These are phyloP conservation scores for Trichosporon sp. DNA, from an alignment of 1,284 basidiomycete species.

Conservation along the genomic window DNA sequence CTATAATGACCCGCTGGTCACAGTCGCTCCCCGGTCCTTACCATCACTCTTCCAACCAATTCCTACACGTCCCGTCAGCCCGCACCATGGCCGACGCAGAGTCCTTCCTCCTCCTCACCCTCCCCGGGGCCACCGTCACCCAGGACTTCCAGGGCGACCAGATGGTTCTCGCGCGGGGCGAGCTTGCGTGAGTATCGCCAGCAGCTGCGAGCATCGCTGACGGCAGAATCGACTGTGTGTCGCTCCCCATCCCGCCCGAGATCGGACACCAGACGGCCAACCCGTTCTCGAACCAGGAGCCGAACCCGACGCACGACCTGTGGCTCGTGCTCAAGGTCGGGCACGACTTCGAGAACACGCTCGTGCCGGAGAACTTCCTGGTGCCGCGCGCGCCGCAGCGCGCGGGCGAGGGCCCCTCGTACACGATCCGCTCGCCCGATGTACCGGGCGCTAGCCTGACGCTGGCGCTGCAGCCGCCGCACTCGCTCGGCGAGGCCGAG, in stretches of 20 bases:
- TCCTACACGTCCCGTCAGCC: not conserved
- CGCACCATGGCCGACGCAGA: not conserved
- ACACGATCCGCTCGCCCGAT: slow-evolving; percentile 22
- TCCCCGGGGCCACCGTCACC: slow-evolving; percentile 12
- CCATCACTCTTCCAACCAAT: not conserved
- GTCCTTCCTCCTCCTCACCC: slow-evolving; percentile 17
- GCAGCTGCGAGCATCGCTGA: not conserved
- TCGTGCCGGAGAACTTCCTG: slow-evolving; percentile 36
- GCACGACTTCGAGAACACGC: slow-evolving; percentile 42
- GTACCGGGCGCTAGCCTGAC: slow-evolving; percentile 44
- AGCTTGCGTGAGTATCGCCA: slow-evolving; percentile 36
- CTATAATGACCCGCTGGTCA: not conserved
- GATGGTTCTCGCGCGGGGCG: slow-evolving; percentile 38
- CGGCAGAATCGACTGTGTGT: slow-evolving; percentile 46
- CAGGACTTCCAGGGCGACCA: slow-evolving; percentile 39
- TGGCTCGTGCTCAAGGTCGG: slow-evolving; percentile 48
- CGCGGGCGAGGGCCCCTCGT: slow-evolving; percentile 33
- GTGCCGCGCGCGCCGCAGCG: slow-evolving; percentile 14
- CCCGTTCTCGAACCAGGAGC: slow-evolving; percentile 40
- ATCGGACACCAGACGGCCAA: slow-evolving; percentile 48
- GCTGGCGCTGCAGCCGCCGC: slow-evolving; percentile 49
- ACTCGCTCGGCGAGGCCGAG: slow-evolving; percentile 48
- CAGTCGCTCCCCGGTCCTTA: not conserved
- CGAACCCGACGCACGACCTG: slow-evolving; percentile 46
- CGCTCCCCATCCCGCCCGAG: slow-evolving; percentile 43